Percentiles rank a stretch among this genome's conserved stretches.
phyloP scores from a whole-genome alignment of 345 rosid genomes.

The Litchi chinensis region DNA sequence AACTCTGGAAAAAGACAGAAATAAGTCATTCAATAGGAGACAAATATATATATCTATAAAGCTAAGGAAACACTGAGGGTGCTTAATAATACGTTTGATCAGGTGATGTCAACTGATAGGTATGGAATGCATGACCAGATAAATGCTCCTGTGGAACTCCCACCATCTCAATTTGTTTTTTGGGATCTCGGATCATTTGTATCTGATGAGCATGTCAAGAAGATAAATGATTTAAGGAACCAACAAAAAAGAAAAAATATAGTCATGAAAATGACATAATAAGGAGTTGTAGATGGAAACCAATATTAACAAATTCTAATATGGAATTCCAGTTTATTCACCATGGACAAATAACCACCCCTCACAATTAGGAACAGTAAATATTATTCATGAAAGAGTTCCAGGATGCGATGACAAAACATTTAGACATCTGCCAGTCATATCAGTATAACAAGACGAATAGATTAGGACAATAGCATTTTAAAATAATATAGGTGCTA shows the following conservation, averaged over 20 bases:
- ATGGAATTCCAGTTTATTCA: not conserved
- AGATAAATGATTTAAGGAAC: not conserved
- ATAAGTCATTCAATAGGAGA: conserved; percentile 6
- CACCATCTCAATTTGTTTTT: conserved; percentile 81
- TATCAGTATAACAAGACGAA: not conserved
- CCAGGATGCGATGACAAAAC: not conserved
- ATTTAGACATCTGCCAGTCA: not conserved
- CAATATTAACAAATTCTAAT: not conserved
- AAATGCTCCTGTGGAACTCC: conserved; percentile 92
- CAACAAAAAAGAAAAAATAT: not conserved
- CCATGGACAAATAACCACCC: not conserved
- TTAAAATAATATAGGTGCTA: not conserved
- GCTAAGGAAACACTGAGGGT: not conserved
- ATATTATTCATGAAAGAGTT: not conserved
- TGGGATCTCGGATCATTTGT: conserved; percentile 84
- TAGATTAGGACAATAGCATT: not conserved
- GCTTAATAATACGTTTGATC: conserved; percentile 65
- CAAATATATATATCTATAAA: not conserved
- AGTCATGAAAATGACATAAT: not conserved
- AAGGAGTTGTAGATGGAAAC: too few species aligned
- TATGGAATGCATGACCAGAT: conserved; percentile 90
- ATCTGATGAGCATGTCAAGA: conserved; percentile 42
- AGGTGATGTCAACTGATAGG: conserved; percentile 86
- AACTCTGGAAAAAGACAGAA: conserved; percentile 49
- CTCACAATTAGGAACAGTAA: too few species aligned